Evolutionary conservation across 805 yeast species (phyloP), one percentile per base, ranked within the genome.

Genomic region (Starmerella floricola): DNA sequence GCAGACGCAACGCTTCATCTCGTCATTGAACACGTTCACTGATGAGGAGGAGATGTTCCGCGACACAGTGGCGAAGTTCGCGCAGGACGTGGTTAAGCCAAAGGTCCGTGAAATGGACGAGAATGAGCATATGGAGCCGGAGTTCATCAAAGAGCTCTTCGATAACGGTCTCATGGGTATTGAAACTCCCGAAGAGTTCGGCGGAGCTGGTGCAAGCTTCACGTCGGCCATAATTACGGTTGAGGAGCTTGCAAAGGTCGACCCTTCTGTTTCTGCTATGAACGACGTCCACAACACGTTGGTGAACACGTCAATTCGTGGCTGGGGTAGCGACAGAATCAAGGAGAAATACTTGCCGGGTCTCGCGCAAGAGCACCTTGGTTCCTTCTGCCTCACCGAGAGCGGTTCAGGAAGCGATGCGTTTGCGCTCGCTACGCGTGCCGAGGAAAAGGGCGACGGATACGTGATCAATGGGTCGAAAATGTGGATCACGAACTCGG

Each of bases 401-500:
- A 54, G 69, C 15, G 52, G 61, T 10, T 57, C 67, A 1, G 70
- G 70, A 15, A 62, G 67, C 10, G 70, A 65, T 45, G 70, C 70
- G 15, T 65, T 65, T 47, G 70, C 70, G 16, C 53, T 65, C 40
- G 60, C 61, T 47, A 53, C 68, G 13, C 50, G 55, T 17, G 70
- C 70, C 36, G 57, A 49, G 23, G 53, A 59, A 35, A 59, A 60
- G 45, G 58, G 54, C 28, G 70, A 62, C 46, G 68, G 65, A 23
- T 65, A 61, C 47, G 62, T 63, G 15, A 41, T 65, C 27, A 56
- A 58, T 35, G 70, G 70, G 32, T 58, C 66, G 38, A 65, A 65
- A 48, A 65, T 65, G 70, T 65, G 70, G 70, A 65, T 65, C 54
- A 63, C 70, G 30, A 65, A 65, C 55, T 64, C 70, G 13, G 54